Evolutionary conservation across 208 protist genomes (phyloP).

Genomic region (Trypanosoma boissoni): DNA sequence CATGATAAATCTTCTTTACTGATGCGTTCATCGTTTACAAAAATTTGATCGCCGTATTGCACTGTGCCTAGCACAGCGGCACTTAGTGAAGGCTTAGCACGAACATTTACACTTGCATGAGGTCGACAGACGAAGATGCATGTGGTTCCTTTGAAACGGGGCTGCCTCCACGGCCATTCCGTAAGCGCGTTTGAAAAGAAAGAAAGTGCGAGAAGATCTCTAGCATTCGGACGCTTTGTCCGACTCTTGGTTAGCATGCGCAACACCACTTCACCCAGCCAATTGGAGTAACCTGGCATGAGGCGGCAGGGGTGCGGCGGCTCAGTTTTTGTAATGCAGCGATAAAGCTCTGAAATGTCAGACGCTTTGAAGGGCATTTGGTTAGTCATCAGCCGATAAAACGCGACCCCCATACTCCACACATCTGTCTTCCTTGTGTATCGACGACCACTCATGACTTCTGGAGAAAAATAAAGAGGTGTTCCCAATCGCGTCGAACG

Average conservation of each 20-base stretch:
- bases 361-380: conserved; percentile 34
- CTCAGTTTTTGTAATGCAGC: conserved; percentile 13
- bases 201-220: conserved; percentile 38
- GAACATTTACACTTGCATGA: conserved; percentile 27
- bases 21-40: conserved; percentile 14
- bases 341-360: conserved; percentile 28
- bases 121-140: conserved; percentile 38
- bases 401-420: conserved; percentile 71
- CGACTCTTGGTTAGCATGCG: conserved; percentile 57
- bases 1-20: conserved; percentile 22
- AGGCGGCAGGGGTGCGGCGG: conserved; percentile 35
- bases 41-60: conserved; percentile 29
- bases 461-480: conserved; percentile 57
- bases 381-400: conserved; percentile 68
- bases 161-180: conserved; percentile 35
- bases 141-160: conserved; percentile 9
- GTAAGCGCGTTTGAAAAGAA: conserved; percentile 35
- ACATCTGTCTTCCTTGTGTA: conserved; percentile 75
- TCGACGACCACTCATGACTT: conserved; percentile 41
- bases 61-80: conserved; percentile 20
- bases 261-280: conserved; percentile 60
- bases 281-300: conserved; percentile 29
- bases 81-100: conserved; percentile 20
- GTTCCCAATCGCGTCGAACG: conserved; percentile 50
- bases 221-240: conserved; percentile 37